Base-by-base conservation (phyloP, 1,139 yeast species). In the Sugiyamaella xylanicola region DNA sequence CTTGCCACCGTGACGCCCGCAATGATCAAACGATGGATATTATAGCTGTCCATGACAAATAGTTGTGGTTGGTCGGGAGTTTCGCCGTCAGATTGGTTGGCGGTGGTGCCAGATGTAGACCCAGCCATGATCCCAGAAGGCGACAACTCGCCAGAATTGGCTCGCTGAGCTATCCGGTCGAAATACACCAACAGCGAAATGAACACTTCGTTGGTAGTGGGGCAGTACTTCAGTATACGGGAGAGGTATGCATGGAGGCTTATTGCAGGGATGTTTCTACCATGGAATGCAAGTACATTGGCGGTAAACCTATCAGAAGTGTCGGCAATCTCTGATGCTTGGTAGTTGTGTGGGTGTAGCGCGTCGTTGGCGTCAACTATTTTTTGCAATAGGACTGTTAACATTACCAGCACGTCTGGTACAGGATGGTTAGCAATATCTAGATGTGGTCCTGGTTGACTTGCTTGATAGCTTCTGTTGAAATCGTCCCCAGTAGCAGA, bases 1-100 rank as follows among this genome's bases (percentile, higher is more conserved):
- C 96, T 87, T 21, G 96, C 90, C 20, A 93, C 98, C 0, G 99
- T 93, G 55, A 95, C 87, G 8, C 98, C 99, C n/a, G 96, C 88
- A 47, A 93, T 93, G 54, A 93, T 89, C 59, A 93, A 79, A 60
- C 99, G 79, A 73, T 93, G 99, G 61, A 93, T 91, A 70, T 93
- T 93, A 72, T 87, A 93, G 59, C 96, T 87, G 73, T 93, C 98
- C 93, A 93, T 90, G 5, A 92, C 96, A 72, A 93, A 92, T 57
- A 88, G 72, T 44, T 59, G 54, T 19, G 60, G 56, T 40, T 63
- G 59, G 20, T 46, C 50, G 25, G 59, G 63, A 16, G 57, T 50
- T 40, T 60, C 61, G 49, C 51, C 47, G 9, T 16, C 37, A 13
- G 32, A 36, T n/a, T 29, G 5, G 45, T 45, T 37, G 20, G 37